Evolutionary conservation across 2,329 filamentous ascomycete species (phyloP), one percentile per base, ranked within the genome.

Genomic region (Aureobasidium sp.): DNA sequence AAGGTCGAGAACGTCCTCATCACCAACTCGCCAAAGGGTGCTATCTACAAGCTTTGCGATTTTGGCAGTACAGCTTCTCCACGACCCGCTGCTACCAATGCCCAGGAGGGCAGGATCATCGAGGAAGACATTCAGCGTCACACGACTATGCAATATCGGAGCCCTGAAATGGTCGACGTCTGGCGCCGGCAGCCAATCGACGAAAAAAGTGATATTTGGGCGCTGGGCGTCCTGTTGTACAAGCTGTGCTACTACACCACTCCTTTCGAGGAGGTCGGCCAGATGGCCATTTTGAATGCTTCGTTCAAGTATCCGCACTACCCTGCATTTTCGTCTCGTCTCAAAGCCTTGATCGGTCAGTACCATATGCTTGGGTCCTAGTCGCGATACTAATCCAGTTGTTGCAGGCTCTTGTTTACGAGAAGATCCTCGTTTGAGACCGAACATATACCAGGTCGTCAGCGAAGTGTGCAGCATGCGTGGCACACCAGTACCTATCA

Each of bases 191-290:
- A 92, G 69, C 92, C 94, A 0, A 96, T 99, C 71, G 91, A 99
- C 72, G 94, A 99, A 78, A 99, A 99, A 79, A 95, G 92, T 53
- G 94, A 99, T 74, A 97, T 99, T 34, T 99, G 92, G 94, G 94
- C 94, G 0, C 78, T 99, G 65, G 94, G 94, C 5, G 94, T 99
- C 46, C 79, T 99, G 63, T 77, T 99, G 61, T 99, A 99, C 80
- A 99, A 99, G 80, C 82, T 99, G 65, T 99, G 94, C 79, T 99
- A 97, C 76, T 99, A 99, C 76, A 99, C 94, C 1, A 99, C 94
- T 6, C 94, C 94, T 0, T 99, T 99, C 70, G 94, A 99, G 76
- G 93, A 97, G 66, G 92, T 96, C 71, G 94, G 94, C 29, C 93
- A 97, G 77, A 89, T 97, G 79, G 94, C 94, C 13, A 99, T 99